phyloP scores from a whole-genome alignment of 805 yeast genomes.

The Starmerella kuoi region DNA sequence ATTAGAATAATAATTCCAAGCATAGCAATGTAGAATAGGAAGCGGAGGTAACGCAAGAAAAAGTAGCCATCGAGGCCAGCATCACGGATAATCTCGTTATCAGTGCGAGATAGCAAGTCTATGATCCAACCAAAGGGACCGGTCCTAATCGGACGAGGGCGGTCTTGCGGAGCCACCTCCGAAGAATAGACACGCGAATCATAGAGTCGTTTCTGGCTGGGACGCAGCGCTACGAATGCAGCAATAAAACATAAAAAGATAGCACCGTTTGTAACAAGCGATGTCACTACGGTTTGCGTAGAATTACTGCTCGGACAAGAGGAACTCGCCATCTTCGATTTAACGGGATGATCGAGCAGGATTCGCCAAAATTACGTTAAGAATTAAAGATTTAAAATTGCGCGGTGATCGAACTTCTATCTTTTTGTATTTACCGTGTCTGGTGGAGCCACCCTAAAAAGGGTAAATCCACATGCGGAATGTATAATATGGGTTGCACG shows the following conservation, averaged over 20 bases:
- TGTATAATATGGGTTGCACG: no score
- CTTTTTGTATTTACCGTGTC: no score
- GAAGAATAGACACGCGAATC: constrained; percentile 66
- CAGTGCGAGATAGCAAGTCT: constrained; percentile 53
- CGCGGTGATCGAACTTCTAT: not conserved
- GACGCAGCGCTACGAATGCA: constrained; percentile 54
- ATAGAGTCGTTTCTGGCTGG: constrained; percentile 59
- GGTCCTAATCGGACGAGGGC: constrained; percentile 60
- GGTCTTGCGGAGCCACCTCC: constrained; percentile 33
- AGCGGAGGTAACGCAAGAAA: constrained; percentile 62
- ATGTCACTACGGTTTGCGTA: constrained; percentile 46
- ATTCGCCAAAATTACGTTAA: no score
- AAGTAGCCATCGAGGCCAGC: constrained; percentile 93
- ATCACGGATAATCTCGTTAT: constrained; percentile 65
- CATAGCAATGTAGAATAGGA: constrained; percentile 42
- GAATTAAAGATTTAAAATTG: no score
- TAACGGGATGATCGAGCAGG: not conserved
- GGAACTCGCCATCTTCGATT: constrained; percentile 1
- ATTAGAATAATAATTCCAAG: constrained; percentile 44
- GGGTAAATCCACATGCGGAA: no score
- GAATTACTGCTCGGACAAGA: constrained; percentile 14
- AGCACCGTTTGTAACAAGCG: constrained; percentile 56
- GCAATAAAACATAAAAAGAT: constrained; percentile 50
- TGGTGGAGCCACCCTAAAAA: no score
- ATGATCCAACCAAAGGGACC: constrained; percentile 62